phyloP scores from a whole-genome alignment of 2,329 filamentous ascomycete genomes.

The Beauveria pseudobassiana region DNA sequence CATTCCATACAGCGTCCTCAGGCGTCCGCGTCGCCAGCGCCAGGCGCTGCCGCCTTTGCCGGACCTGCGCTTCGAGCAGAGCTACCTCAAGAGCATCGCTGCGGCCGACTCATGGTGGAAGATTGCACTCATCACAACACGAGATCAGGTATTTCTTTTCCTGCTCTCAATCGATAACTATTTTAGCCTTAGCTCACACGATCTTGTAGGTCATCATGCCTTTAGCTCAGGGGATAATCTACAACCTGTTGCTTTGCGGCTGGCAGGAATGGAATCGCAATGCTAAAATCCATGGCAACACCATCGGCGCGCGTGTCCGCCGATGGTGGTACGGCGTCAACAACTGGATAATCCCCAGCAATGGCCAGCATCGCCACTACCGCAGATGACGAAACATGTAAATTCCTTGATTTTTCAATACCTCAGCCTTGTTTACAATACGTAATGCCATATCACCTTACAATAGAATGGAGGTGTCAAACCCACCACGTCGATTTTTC shows the following conservation, averaged over 20 bases:
- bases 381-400: slow-evolving; percentile 4
- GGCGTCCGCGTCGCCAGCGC: slow-evolving; percentile 40
- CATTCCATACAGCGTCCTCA: slow-evolving; percentile 59
- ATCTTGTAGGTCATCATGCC: slow-evolving; percentile 69
- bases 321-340: slow-evolving; percentile 96
- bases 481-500: neutral
- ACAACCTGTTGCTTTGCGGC: slow-evolving; percentile 75
- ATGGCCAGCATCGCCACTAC: slow-evolving; percentile 1
- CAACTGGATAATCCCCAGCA: slow-evolving; percentile 65
- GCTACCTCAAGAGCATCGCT: slow-evolving; percentile 85
- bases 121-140: slow-evolving; percentile 74
- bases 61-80: slow-evolving; percentile 94
- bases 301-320: slow-evolving; percentile 67
- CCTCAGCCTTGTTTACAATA: neutral
- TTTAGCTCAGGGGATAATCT: slow-evolving; percentile 79
- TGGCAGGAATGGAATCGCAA: slow-evolving; percentile 87
- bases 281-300: slow-evolving; percentile 68
- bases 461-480: neutral
- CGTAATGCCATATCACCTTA: neutral
- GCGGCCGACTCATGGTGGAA: slow-evolving; percentile 71
- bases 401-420: neutral
- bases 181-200: neutral
- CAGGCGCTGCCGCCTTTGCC: slow-evolving; percentile 58
- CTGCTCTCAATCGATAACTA: neutral
- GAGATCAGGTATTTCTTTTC: slow-evolving; percentile 64